Conservation (phyloP, 352 stramenopile genomes). For the Globisporangium echinulatum region DNA sequence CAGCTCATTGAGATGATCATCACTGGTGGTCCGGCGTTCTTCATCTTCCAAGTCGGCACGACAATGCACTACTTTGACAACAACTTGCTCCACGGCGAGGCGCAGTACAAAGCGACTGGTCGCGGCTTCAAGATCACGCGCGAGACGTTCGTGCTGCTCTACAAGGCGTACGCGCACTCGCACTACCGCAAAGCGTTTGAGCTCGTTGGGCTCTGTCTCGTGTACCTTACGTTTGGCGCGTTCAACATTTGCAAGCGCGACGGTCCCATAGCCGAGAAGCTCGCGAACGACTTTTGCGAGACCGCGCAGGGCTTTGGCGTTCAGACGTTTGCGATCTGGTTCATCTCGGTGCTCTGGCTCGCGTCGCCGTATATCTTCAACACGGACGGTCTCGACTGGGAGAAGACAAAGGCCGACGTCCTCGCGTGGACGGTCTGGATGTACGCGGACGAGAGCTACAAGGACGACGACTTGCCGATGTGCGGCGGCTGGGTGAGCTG, state of each 20-base stretch:
- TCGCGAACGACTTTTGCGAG: slow-evolving; percentile 52
- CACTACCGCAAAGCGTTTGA: slow-evolving; percentile 78
- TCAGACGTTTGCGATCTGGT: slow-evolving; percentile 77
- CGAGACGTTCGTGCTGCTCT: slow-evolving; percentile 70
- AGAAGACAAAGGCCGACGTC: slow-evolving; percentile 72
- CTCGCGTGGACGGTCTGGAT: slow-evolving; percentile 60
- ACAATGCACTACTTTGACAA: slow-evolving; percentile 84
- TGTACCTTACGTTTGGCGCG: slow-evolving; percentile 62
- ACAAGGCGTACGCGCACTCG: slow-evolving; percentile 65
- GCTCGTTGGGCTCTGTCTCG: slow-evolving; percentile 58
- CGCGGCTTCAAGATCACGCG: slow-evolving; percentile 81
- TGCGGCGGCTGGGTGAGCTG: slow-evolving; percentile 69
- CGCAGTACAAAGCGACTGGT: slow-evolving; percentile 74
- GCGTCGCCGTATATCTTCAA: slow-evolving; percentile 76
- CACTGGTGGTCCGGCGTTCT: slow-evolving; percentile 63
- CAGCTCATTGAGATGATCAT: slow-evolving; percentile 75
- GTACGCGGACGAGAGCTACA: slow-evolving; percentile 56
- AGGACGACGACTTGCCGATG: slow-evolving; percentile 53
- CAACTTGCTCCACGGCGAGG: slow-evolving; percentile 65
- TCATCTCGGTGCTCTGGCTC: slow-evolving; percentile 68
- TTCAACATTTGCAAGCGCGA: slow-evolving; percentile 59
- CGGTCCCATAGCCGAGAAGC: slow-evolving; percentile 36
- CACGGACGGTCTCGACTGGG: slow-evolving; percentile 65
- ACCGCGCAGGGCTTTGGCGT: slow-evolving; percentile 67
- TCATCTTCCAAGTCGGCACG: slow-evolving; percentile 77